phyloP scores from a whole-genome alignment of 1,139 yeast species.

The Pichia inconspicua region DNA sequence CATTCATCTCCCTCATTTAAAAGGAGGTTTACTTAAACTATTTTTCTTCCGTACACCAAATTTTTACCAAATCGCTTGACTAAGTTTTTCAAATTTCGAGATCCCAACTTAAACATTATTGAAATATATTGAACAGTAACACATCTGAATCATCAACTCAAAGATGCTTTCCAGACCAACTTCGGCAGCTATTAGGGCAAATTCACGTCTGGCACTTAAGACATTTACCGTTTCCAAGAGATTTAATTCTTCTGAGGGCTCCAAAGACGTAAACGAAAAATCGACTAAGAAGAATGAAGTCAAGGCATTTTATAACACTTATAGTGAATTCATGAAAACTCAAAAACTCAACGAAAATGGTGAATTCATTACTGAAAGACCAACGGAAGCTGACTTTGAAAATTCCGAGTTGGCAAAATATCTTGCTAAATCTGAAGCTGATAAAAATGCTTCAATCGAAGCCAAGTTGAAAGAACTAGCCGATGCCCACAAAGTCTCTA shows the following conservation, averaged over 20 bases:
- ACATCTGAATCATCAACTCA: background rate
- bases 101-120: too few species aligned
- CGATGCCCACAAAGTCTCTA: constrained; percentile 13
- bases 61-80: background rate
- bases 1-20: too few species aligned
- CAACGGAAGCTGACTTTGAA: constrained; percentile 18
- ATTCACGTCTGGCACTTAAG: background rate
- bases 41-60: constrained; percentile 1
- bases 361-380: constrained; percentile 25
- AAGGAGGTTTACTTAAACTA: background rate
- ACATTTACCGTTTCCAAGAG: constrained; percentile 1
- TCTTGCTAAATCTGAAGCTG: constrained; percentile 13
- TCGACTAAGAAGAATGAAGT: background rate
- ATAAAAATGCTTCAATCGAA: constrained; percentile 20
- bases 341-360: constrained; percentile 44
- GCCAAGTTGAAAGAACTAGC: constrained; percentile 21
- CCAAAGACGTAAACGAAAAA: background rate
- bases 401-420: constrained; percentile 19
- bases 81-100: background rate
- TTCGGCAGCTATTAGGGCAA: constrained; percentile 1
- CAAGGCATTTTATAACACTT: constrained; percentile 9
- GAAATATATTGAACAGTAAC: background rate
- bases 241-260: constrained; percentile 6
- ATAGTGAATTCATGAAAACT: constrained; percentile 50
- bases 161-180: constrained; percentile 13